Base-by-base conservation (phyloP, 139 green algal species). In the Limnomonas spitsbergensis region DNA sequence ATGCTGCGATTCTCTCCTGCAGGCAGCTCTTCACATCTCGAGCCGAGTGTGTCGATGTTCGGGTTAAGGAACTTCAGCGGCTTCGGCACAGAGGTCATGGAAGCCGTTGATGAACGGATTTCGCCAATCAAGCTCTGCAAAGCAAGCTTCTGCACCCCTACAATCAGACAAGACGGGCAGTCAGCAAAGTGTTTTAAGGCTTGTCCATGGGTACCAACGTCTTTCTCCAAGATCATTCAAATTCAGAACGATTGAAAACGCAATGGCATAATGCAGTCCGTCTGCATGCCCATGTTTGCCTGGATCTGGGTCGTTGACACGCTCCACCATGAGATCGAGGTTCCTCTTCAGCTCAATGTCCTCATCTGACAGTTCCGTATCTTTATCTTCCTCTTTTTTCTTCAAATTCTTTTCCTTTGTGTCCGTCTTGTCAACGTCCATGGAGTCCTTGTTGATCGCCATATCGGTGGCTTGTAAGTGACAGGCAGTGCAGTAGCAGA, bases 1-100 rank as follows among this genome's bases (percentile, higher is more conserved):
- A 88, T 27, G 38, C 71, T 69, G 2, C 71, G 68, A 75, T 91
- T 92, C 34, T 85, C 70, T 2, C 52, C 74, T 0, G 40, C 74
- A 1, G 87, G 71, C 76, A 97, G 70, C 2, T 40, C 75, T n/a
- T 93, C 90, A 40, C 88, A 91, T 1, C 42, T 37, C 3, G 79
- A 81, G 66, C 94, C 94, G 26, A 99, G 83, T 0, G 77, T 83
- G 29, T 88, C 85, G 38, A 96, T 95, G 83, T 99, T 94, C 0
- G 88, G 80, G 2, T 91, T 85, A 61, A 99, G 89, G 82, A 99
- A 99, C 88, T 99, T 99, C 29, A 99, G 87, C 1, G 96, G 96
- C 88, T 99, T 99, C 27, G 96, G 96, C 7, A 99, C 96, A 20
- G 90, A 94, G 7, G 95, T 99, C 96, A 99, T 99, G 39, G 92